A percentile compares a stretch with the other conserved stretches of the same genome.
Conservation (phyloP, 768 basidiomycete species). For the Sarcomyxa edulis region DNA sequence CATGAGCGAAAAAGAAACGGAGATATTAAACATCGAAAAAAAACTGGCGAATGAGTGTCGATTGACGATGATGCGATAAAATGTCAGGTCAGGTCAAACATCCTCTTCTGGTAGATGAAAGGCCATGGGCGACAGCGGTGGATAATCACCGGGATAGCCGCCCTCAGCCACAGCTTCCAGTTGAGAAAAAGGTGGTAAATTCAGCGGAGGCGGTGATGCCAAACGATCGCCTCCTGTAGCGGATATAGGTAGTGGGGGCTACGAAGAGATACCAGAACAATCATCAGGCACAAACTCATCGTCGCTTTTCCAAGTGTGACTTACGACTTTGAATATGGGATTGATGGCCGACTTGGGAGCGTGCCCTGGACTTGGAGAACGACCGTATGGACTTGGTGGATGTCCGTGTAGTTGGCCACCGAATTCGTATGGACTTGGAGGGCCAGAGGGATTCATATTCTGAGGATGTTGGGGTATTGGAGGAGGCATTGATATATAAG, state of each 20-base stretch:
- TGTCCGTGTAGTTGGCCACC: constrained; percentile 35
- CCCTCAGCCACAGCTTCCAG: constrained; percentile 81
- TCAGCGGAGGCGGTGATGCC: constrained; percentile 39
- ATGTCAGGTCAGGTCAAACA: constrained; percentile 13
- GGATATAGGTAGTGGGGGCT: constrained; percentile 54
- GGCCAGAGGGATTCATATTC: constrained; percentile 32
- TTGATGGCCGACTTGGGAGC: constrained; percentile 71
- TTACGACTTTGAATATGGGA: constrained; percentile 88
- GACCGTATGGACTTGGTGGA: constrained; percentile 35
- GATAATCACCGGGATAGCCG: constrained; percentile 54
- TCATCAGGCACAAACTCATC: constrained; percentile 31
- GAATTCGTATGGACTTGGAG: constrained; percentile 47
- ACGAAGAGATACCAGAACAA: constrained; percentile 25
- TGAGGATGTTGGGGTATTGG: constrained; percentile 21
- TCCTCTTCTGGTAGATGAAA: constrained; percentile 50
- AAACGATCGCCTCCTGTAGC: constrained; percentile 28
- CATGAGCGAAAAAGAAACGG: constrained; percentile 10
- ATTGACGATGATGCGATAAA: constrained; percentile 18
- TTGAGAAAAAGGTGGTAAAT: constrained; percentile 77
- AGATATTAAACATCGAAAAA: constrained; percentile 13
- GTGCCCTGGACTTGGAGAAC: constrained; percentile 50
- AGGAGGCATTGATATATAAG: constrained; percentile 30
- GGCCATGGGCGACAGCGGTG: constrained; percentile 73
- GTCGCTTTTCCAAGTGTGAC: constrained; percentile 45
- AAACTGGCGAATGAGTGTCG: no score